Percentiles rank a stretch among this genome's conserved stretches.
Evolutionary conservation across 192 early-diverging fungal species (phyloP).

Genomic region (Mortierella alpina): DNA sequence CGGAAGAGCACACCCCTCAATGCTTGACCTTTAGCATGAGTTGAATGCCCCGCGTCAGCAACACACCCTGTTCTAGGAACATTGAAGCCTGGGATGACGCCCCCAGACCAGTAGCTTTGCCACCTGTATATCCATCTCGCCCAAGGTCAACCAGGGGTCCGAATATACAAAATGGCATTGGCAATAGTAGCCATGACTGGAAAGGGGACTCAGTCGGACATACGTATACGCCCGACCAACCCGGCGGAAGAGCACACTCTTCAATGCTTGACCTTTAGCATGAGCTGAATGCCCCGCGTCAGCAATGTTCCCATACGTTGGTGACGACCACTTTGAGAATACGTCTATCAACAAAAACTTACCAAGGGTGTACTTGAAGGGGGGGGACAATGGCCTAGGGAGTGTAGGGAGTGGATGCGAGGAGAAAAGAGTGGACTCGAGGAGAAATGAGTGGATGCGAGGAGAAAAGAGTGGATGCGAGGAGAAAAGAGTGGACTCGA

Average conservation of each 20-base stretch:
- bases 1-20: constrained; percentile 29
- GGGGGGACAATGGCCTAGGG: too few species aligned
- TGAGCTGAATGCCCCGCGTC: constrained; percentile 37
- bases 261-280: constrained; percentile 33
- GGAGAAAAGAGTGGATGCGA: too few species aligned
- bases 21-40: constrained; percentile 34
- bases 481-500: too few species aligned
- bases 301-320: constrained; percentile 15
- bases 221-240: constrained; percentile 32
- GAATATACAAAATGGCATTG: constrained; percentile 24
- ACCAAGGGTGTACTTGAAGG: too few species aligned
- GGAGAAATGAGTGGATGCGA: too few species aligned
- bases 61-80: too few species aligned
- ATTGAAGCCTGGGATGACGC: neutral
- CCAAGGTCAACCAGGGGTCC: constrained; percentile 32
- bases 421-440: too few species aligned
- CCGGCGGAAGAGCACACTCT: constrained; percentile 29
- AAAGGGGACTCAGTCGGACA: constrained; percentile 27
- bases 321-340: too few species aligned
- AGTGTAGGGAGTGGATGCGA: too few species aligned
- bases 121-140: constrained; percentile 25
- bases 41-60: constrained; percentile 37
- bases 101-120: constrained; percentile 21
- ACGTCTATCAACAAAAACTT: too few species aligned
- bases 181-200: constrained; percentile 45